Percentiles rank a stretch among this genome's conserved stretches.
These are phyloP conservation scores for Lepidium didymum DNA, from an alignment of 345 rosid genomes.

Conservation along the genomic window DNA sequence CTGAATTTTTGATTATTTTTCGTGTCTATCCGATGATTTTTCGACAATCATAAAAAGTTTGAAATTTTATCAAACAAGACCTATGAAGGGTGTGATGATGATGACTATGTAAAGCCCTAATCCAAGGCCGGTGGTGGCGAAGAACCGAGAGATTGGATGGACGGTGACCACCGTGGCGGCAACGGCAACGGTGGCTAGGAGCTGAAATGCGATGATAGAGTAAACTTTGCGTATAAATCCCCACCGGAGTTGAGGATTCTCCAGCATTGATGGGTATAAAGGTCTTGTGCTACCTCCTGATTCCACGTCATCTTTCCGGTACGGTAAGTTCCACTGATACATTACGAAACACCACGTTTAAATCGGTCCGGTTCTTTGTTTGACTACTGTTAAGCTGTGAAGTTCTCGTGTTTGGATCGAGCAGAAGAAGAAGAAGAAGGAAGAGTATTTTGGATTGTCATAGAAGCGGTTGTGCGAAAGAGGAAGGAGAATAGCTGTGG, in stretches of 20 bases:
- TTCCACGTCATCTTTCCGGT: conserved; percentile 57
- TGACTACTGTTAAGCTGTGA: background rate
- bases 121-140: conserved; percentile 48
- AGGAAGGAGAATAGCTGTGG: background rate
- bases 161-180: conserved; percentile 55
- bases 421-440: no score
- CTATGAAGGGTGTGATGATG: conserved; percentile 56
- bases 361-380: background rate
- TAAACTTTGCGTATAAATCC: conserved; percentile 69
- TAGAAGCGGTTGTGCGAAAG: background rate
- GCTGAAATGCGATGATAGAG: conserved; percentile 56
- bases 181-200: conserved; percentile 62
- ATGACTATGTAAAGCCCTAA: conserved; percentile 57
- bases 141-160: conserved; percentile 58
- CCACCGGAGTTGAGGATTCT: conserved; percentile 77
- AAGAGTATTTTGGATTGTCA: background rate
- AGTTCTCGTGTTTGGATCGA: background rate
- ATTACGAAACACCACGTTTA: background rate
- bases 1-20: no score
- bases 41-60: no score
- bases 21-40: no score
- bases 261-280: conserved; percentile 68
- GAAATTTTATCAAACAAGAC: background rate
- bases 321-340: conserved; percentile 45
- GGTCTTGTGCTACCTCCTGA: conserved; percentile 45